Evolutionary conservation across 306 rosid species (phyloP).

Genomic region (Fragaria iinumae): DNA sequence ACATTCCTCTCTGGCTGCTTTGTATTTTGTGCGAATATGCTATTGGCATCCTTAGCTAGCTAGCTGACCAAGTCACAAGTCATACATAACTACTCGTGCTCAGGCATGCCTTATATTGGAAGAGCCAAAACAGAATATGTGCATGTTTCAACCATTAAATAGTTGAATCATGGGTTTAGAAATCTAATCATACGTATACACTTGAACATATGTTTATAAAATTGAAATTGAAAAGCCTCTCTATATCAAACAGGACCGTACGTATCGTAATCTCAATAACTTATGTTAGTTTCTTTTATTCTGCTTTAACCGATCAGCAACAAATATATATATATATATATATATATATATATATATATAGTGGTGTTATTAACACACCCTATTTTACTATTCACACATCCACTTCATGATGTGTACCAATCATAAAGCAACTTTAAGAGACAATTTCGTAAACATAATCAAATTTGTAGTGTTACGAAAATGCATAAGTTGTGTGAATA

Average conservation of each 20-base stretch:
- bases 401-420: too few relatives aligned
- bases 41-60: neutral
- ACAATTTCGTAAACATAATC: too few relatives aligned
- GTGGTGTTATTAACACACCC: too few relatives aligned
- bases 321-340: too few relatives aligned
- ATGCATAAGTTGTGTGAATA: too few relatives aligned
- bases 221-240: neutral
- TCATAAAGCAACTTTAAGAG: too few relatives aligned
- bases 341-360: too few relatives aligned
- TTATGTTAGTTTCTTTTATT: too few relatives aligned
- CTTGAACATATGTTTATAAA: neutral
- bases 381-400: too few relatives aligned
- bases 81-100: neutral
- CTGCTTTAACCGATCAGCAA: too few relatives aligned
- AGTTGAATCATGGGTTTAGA: neutral
- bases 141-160: neutral
- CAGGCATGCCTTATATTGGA: neutral
- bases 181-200: neutral
- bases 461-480: too few relatives aligned
- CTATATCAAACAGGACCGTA: neutral
- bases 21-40: constrained; percentile 2
- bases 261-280: neutral
- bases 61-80: neutral
- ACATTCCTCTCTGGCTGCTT: neutral
- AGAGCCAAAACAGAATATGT: too few relatives aligned